A percentile compares a stretch with the other conserved stretches of the same genome.
These are phyloP conservation scores for Prototheca stagnorum DNA, from an alignment of 163 green algal genomes.

Conservation along the genomic window DNA sequence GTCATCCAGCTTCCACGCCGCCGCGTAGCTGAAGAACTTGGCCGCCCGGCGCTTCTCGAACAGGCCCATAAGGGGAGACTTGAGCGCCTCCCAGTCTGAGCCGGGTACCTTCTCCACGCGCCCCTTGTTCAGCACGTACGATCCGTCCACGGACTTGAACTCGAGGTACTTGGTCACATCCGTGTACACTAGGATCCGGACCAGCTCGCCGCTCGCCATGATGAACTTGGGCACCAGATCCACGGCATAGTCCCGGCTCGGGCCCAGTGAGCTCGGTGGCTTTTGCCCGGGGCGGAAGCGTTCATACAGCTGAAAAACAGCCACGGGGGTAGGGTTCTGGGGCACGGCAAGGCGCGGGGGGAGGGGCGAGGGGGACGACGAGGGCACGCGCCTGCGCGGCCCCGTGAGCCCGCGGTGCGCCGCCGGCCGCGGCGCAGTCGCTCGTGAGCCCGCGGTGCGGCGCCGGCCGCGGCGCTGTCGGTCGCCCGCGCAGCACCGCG, in stretches of 20 bases:
- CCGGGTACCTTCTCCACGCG: conserved; percentile 64
- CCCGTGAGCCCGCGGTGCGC: no score
- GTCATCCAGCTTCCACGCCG: conserved; percentile 77
- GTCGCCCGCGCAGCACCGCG: no score
- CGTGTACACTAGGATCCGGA: conserved; percentile 78
- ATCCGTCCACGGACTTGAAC: conserved; percentile 96
- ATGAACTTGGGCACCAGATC: conserved; percentile 99
- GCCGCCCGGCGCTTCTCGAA: conserved; percentile 93
- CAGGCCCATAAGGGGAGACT: conserved; percentile 82
- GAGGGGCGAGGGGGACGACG: neutral
- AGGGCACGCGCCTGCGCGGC: no score
- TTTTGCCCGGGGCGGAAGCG: conserved; percentile 66
- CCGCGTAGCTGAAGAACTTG: conserved; percentile 89
- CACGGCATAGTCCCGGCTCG: conserved; percentile 91
- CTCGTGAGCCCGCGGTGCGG: no score
- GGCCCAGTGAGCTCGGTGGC: conserved; percentile 51
- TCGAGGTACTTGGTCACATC: conserved; percentile 97
- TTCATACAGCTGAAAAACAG: conserved; percentile 62
- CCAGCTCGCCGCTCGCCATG: conserved; percentile 62
- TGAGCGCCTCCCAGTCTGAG: conserved; percentile 85
- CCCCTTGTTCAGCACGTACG: conserved; percentile 64
- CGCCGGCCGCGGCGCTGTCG: no score
- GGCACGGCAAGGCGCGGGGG: neutral
- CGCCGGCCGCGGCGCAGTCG: no score
- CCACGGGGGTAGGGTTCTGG: no score